phyloP scores from a whole-genome alignment of 208 protist species.

The Crithidia brevicula region DNA sequence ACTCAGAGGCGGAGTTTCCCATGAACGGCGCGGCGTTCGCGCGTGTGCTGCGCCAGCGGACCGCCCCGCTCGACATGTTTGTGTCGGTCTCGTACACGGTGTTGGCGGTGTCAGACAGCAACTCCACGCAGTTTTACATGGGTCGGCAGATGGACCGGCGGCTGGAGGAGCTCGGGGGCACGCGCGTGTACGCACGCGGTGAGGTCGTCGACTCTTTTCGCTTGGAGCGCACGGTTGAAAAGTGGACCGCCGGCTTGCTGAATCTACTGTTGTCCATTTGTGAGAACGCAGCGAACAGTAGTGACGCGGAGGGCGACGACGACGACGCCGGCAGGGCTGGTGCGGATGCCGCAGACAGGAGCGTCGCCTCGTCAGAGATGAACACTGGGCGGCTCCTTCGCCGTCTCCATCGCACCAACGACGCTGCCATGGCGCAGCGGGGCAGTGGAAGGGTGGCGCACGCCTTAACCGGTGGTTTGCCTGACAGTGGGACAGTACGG shows the following conservation, averaged over 20 bases:
- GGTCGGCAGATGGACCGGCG: conserved; percentile 53
- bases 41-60: conserved; percentile 40
- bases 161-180: conserved; percentile 61
- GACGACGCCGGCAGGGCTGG: background rate
- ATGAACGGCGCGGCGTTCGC: conserved; percentile 52
- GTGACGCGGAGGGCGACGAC: background rate
- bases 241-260: conserved; percentile 49
- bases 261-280: conserved; percentile 23
- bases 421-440: background rate
- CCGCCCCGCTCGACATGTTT: conserved; percentile 41
- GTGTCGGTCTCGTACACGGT: conserved; percentile 50
- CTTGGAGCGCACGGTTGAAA: conserved; percentile 50
- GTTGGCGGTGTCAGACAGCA: conserved; percentile 55
- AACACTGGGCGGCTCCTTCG: conserved; percentile 10
- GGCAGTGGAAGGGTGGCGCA: background rate
- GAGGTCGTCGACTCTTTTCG: conserved; percentile 64
- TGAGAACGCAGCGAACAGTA: conserved; percentile 5
- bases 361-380: conserved; percentile 2
- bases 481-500: no score
- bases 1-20: conserved; percentile 43
- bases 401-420: conserved; percentile 6
- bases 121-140: conserved; percentile 40
- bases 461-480: background rate
- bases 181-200: conserved; percentile 55
- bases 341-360: background rate